Conservation (phyloP, 83 land plant species). For the Isoetes engelmannii region DNA sequence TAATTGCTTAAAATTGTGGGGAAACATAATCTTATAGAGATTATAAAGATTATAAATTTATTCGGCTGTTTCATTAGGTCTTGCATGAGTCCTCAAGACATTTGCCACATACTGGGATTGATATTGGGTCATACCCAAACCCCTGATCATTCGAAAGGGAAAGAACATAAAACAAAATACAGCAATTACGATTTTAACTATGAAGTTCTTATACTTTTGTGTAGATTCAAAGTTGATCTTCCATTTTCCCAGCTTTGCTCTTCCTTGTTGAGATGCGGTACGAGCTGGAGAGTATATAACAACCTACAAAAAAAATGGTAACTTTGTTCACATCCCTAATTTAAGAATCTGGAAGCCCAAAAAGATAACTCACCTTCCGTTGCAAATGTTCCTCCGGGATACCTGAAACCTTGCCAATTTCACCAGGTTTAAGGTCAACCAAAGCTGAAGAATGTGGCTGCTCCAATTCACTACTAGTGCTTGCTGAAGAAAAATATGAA, state of each 20-base stretch:
- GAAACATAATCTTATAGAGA: neutral
- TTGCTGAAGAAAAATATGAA: neutral
- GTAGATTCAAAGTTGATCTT: slow-evolving; percentile 89
- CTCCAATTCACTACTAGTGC: neutral
- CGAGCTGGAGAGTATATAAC: slow-evolving; percentile 75
- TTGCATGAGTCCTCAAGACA: too few relatives aligned
- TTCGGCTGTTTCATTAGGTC: neutral
- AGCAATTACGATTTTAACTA: neutral
- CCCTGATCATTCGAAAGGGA: neutral
- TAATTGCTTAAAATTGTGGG: neutral
- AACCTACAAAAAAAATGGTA: slow-evolving; percentile 37
- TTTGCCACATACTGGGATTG: too few relatives aligned
- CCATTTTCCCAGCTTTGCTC: slow-evolving; percentile 69
- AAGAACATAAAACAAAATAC: neutral
- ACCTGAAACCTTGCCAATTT: slow-evolving; percentile 62
- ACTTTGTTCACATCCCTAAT: too few relatives aligned
- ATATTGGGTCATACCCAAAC: too few relatives aligned
- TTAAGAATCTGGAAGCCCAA: too few relatives aligned
- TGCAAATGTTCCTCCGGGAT: slow-evolving; percentile 58
- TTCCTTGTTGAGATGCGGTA: slow-evolving; percentile 77
- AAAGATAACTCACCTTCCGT: slow-evolving; percentile 35
- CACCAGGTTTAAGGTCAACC: slow-evolving; percentile 49
- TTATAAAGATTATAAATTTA: neutral
- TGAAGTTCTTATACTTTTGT: slow-evolving; percentile 54
- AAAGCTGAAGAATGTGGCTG: slow-evolving; percentile 21